These are phyloP conservation scores for Thymus mandschuricus DNA, from an alignment of 257 asterid genomes.

Conservation along the genomic window DNA sequence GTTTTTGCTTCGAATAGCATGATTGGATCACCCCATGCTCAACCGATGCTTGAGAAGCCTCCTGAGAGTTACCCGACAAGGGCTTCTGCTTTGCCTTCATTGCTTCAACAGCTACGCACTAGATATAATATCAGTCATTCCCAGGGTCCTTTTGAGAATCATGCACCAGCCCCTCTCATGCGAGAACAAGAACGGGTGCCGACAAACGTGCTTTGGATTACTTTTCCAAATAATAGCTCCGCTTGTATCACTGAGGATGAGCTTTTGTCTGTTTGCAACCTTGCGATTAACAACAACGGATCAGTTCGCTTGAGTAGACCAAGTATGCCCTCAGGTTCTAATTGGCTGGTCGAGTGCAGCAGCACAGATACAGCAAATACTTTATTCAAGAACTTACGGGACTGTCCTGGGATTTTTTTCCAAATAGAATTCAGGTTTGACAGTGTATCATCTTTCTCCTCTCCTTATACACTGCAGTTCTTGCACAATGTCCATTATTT, in stretches of 20 bases:
- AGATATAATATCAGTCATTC: slow-evolving; percentile 50
- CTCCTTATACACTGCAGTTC: slow-evolving; percentile 14
- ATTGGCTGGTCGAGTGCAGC: slow-evolving; percentile 71
- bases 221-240: slow-evolving; percentile 44
- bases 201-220: slow-evolving; percentile 52
- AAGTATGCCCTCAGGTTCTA: slow-evolving; percentile 44
- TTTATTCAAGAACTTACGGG: slow-evolving; percentile 51
- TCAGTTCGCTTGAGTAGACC: slow-evolving; percentile 58
- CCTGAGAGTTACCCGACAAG: slow-evolving; percentile 52
- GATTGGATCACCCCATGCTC: slow-evolving; percentile 60
- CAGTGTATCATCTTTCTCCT: slow-evolving; percentile 17
- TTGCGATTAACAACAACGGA: slow-evolving; percentile 57
- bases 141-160: slow-evolving; percentile 44
- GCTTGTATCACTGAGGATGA: slow-evolving; percentile 58
- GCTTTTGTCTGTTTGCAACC: slow-evolving; percentile 56
- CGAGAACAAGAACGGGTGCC: slow-evolving; percentile 46
- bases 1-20: slow-evolving; percentile 44
- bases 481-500: slow-evolving; percentile 4
- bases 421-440: slow-evolving; percentile 65
- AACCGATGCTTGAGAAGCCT: slow-evolving; percentile 51
- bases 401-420: slow-evolving; percentile 64
- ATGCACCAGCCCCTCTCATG: slow-evolving; percentile 36
- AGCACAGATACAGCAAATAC: slow-evolving; percentile 56
- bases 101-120: slow-evolving; percentile 50
- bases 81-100: slow-evolving; percentile 51